Conservation (phyloP, 2,329 filamentous ascomycete species). For the Diaporthe citrichinensis region DNA sequence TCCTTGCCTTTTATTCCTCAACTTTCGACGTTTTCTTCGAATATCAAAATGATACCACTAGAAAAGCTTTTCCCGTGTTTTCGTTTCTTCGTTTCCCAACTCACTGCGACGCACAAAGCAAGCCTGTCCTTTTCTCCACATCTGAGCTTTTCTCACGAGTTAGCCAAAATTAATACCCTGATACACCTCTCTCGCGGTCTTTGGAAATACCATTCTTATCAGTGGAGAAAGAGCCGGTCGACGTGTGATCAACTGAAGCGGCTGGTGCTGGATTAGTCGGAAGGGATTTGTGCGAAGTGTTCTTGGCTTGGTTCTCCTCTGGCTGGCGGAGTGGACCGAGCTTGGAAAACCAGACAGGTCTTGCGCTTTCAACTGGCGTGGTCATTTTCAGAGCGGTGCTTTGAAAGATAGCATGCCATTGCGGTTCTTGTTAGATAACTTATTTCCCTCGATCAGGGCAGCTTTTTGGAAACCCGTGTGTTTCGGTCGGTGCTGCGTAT, state of each 20-base stretch:
- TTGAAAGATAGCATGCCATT: background rate
- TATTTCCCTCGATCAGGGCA: conserved; percentile 3
- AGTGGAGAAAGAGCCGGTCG: conserved; percentile 6
- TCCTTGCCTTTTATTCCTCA: conserved; percentile 32
- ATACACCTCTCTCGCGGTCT: conserved; percentile 16
- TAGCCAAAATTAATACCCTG: conserved; percentile 32
- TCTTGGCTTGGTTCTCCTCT: background rate
- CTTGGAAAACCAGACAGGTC: background rate
- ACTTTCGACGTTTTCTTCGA: conserved; percentile 29
- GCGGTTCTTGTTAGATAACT: conserved; percentile 11
- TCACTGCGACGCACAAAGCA: conserved; percentile 30
- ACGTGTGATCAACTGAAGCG: background rate
- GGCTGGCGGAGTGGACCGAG: background rate
- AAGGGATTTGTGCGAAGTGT: conserved; percentile 41
- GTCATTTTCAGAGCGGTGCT: conserved; percentile 26
- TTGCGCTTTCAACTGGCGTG: conserved; percentile 1
- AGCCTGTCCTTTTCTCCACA: conserved; percentile 30
- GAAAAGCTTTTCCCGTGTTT: conserved; percentile 42
- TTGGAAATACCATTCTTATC: conserved; percentile 16
- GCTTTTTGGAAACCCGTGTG: conserved; percentile 14
- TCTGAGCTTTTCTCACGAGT: conserved; percentile 27
- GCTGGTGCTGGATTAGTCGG: conserved; percentile 36
- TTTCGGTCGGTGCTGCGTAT: background rate
- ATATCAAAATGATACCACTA: conserved; percentile 50
- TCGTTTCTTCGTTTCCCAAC: conserved; percentile 3